Evolutionary conservation across 306 rosid genomes (phyloP).

Genomic region (Dicorynia guianensis): DNA sequence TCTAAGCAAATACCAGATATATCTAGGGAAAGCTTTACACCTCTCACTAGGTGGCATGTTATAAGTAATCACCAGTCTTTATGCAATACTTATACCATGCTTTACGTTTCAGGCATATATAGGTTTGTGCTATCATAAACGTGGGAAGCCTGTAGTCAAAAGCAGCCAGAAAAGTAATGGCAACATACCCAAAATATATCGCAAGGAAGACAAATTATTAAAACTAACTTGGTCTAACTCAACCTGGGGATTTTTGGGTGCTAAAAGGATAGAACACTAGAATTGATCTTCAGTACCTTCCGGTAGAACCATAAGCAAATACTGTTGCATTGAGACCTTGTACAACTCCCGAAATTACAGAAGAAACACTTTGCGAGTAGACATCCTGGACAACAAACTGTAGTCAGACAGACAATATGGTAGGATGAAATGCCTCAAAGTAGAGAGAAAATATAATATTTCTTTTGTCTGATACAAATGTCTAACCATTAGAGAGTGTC

Average conservation of each 20-base stretch:
- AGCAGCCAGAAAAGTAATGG: not conserved
- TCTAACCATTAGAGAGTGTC: not conserved
- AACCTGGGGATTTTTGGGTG: not conserved
- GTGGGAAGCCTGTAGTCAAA: too few relatives aligned
- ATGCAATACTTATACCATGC: too few relatives aligned
- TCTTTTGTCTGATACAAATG: not conserved
- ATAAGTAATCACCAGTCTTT: too few relatives aligned
- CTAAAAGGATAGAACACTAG: not conserved
- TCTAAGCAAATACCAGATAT: too few relatives aligned
- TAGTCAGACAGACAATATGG: conserved; percentile 3
- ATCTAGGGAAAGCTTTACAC: too few relatives aligned
- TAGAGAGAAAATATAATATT: not conserved
- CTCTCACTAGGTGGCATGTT: too few relatives aligned
- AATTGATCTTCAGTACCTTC: conserved; percentile 53
- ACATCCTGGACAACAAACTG: conserved; percentile 54
- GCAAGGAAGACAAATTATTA: not conserved
- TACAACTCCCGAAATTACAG: conserved; percentile 61
- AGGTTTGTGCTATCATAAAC: too few relatives aligned
- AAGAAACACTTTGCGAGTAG: conserved; percentile 56
- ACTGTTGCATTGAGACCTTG: conserved; percentile 74
- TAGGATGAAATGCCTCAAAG: not conserved
- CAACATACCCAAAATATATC: too few relatives aligned
- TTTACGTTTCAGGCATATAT: too few relatives aligned
- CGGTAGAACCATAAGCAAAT: conserved; percentile 73
- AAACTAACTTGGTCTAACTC: not conserved